phyloP scores from a whole-genome alignment of 1,284 basidiomycete species.

The Leccinum subfulvum region DNA sequence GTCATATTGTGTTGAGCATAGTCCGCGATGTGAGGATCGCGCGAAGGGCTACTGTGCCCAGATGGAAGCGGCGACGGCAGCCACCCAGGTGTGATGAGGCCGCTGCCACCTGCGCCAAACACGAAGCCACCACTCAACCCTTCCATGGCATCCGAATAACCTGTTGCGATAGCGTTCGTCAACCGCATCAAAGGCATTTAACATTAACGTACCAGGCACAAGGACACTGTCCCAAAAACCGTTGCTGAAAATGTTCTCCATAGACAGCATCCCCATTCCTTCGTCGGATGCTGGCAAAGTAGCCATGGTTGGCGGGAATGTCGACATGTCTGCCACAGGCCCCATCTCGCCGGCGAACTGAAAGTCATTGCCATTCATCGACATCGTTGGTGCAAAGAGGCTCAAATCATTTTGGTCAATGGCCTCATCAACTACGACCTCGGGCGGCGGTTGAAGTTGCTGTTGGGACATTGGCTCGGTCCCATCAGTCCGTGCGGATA shows the following conservation, averaged over 20 bases:
- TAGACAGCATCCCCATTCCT: slow-evolving; percentile 56
- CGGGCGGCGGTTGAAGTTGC: slow-evolving; percentile 24
- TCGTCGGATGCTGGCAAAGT: slow-evolving; percentile 47
- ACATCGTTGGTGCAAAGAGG: slow-evolving; percentile 27
- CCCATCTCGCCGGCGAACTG: slow-evolving; percentile 79
- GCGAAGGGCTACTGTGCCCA: slow-evolving; percentile 31
- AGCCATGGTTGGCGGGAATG: slow-evolving; percentile 81
- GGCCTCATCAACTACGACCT: slow-evolving; percentile 21
- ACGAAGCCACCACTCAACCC: slow-evolving; percentile 80
- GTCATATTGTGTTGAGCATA: slow-evolving; percentile 30
- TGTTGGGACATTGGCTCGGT: slow-evolving; percentile 23
- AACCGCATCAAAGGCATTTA: slow-evolving; percentile 6
- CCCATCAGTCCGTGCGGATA: slow-evolving; percentile 57
- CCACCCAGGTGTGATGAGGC: slow-evolving; percentile 38
- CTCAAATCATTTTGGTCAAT: slow-evolving; percentile 26
- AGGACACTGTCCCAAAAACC: slow-evolving; percentile 84
- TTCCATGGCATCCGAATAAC: slow-evolving; percentile 74
- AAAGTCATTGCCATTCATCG: slow-evolving; percentile 45
- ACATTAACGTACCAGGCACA: slow-evolving; percentile 62
- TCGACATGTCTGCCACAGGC: slow-evolving; percentile 72
- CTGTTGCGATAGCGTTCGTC: slow-evolving; percentile 39
- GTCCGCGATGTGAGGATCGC: slow-evolving; percentile 27
- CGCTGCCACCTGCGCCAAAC: slow-evolving; percentile 76
- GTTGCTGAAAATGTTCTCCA: slow-evolving; percentile 75
- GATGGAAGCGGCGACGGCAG: slow-evolving; percentile 33